Base-by-base conservation (phyloP, 345 rosid genomes). In the Eucalyptus pauciflora region DNA sequence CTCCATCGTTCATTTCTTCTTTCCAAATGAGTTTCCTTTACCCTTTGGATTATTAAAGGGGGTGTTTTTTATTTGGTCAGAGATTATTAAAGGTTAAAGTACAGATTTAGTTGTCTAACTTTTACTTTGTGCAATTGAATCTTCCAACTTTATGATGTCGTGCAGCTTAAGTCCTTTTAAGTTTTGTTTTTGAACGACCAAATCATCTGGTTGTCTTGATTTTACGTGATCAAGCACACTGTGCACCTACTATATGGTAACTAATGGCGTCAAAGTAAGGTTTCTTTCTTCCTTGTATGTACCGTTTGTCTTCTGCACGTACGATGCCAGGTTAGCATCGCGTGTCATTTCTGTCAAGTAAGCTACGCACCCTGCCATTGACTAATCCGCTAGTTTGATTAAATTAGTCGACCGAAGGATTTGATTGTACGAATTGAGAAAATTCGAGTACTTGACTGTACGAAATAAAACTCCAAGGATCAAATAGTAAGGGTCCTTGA, bases 401-500 rank as follows among this genome's bases (percentile, higher is more conserved):
- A 56, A 12, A 56, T 56, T 4, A 5, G 6, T 22, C 29, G 29
- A 56, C 10, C 13, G 13, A 56, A 25, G 6, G 29, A 56, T 56
- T 3, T 56, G 2, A 12, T 22, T 56, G 62, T 56, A 56, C 29
- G 62, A 24, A 56, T n/a, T 64, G 5, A 64, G 71, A 64, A 64
- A 29, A n/a, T 62, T 62, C 7, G 17, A 62, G 71, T 62, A 62
- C 4, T 31, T 8, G 6, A n/a, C 0, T 7, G 37, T 7, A n/a
- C 20, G 3, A n/a, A 64, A 67, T 67, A n/a, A 67, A 67, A 31
- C 20, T n/a, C 5, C 17, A 29, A 14, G 17, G 71, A 62, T 13
- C 16, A 29, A 29, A 29, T 3, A 14, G 4, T 14, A 31, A 2
- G 76, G 33, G 17, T 4, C 18, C 2, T 0, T 0, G 16, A 67